Base-by-base conservation (phyloP, 305 asterid genomes). In the Plantago lanceolata region DNA sequence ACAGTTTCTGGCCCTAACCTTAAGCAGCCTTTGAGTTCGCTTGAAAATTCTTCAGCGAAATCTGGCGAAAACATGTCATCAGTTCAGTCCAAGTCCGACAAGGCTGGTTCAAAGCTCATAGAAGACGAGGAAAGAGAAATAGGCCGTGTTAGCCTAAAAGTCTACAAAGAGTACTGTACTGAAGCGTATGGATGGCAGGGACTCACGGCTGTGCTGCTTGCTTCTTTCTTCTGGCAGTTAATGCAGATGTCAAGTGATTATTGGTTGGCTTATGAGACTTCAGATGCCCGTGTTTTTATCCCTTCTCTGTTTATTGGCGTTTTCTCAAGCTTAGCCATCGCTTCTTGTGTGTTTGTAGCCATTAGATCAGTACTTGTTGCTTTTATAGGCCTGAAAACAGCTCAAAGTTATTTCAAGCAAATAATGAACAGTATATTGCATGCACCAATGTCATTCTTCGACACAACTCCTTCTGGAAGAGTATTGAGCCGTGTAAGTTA, bases 381-480 rank as follows among this genome's bases (percentile, higher is more conserved):
- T 0, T 21, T 59, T 52, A 57, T 88, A 57, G 83, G 93, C 9
- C 82, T 88, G 28, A 78, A 76, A 64, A 82, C 88, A 0, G 73
- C 87, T 47, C 88, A 82, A 59, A 63, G 62, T 51, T 84, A 82
- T 50, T 88, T 88, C 52, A 33, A 59, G 8, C 84, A 79, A 66
- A 76, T 82, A 50, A 66, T 86, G 40, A 28, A 69, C 19, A 82
- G 88, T 68, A 72, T 81, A 47, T 62, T 88, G 53, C 96, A 72
- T 60, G 96, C 96, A 71, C 95, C 96, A 0, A 84, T 88, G 95
- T 81, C 96, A 15, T 88, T 88, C 79, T 88, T 88, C 43, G 96
- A 88, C 74, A 84, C 96, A 3, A 88, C 96, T 15, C 96, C 96
- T n/a, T 82, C 96, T 0, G 96, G 96, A 31, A 75, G 95, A 76